A percentile compares a stretch with the other conserved stretches of the same genome.
Evolutionary conservation across 1,139 yeast genomes (phyloP).

Genomic region (Pneumocystis sp.): DNA sequence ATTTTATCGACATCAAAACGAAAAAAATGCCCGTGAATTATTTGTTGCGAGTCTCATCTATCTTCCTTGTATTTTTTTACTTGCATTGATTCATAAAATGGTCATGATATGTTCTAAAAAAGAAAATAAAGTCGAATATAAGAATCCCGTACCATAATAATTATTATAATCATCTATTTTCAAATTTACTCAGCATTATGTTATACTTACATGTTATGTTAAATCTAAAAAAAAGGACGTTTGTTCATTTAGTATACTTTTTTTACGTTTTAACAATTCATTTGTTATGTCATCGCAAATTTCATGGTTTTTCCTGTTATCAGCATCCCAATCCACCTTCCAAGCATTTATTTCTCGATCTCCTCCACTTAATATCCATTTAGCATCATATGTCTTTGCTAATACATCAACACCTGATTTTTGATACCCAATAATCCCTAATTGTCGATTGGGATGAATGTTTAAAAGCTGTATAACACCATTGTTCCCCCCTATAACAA

Average conservation of each 20-base stretch:
- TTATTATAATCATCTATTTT: background rate
- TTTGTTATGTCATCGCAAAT: background rate
- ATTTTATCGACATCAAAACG: constrained; percentile 46
- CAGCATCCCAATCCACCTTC: background rate
- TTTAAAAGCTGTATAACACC: constrained; percentile 2
- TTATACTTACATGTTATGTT: background rate
- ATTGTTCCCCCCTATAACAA: constrained; percentile 1
- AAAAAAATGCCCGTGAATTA: constrained; percentile 58
- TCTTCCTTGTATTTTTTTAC: constrained; percentile 69
- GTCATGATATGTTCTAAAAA: constrained; percentile 21
- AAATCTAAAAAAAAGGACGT: background rate
- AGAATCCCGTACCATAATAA: background rate
- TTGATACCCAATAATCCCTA: constrained; percentile 2
- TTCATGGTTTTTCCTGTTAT: background rate
- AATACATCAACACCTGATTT: background rate
- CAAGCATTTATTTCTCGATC: background rate
- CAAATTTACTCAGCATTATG: background rate
- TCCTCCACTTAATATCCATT: background rate
- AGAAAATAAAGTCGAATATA: background rate
- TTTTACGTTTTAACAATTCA: background rate
- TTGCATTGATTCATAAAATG: constrained; percentile 88
- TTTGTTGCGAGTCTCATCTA: constrained; percentile 96
- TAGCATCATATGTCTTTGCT: background rate
- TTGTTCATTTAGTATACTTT: background rate
- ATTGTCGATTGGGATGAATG: constrained; percentile 2